Evolutionary conservation across 2,329 filamentous ascomycete genomes (phyloP).

Genomic region (Microdochium nivale): DNA sequence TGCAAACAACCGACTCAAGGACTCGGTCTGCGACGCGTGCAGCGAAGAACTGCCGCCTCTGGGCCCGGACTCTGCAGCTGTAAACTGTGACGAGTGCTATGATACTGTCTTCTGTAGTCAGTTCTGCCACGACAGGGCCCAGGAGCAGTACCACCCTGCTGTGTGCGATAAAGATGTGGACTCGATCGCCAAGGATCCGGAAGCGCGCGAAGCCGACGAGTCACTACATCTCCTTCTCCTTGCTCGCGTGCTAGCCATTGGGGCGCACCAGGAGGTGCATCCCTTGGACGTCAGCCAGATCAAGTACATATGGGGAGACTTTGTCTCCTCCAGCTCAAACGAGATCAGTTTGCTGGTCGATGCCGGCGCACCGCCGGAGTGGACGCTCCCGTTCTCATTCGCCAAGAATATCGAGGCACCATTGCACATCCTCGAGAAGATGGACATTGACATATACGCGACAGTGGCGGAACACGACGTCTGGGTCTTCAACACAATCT

Average conservation of each 20-base stretch:
- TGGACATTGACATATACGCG: slow-evolving; percentile 71
- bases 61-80: slow-evolving; percentile 33
- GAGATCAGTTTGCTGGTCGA: slow-evolving; percentile 45
- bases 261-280: slow-evolving; percentile 49
- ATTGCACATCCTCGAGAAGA: slow-evolving; percentile 72
- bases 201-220: slow-evolving; percentile 49
- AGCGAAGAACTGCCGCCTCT: slow-evolving; percentile 62
- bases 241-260: slow-evolving; percentile 54
- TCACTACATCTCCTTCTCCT: slow-evolving; percentile 56
- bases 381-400: slow-evolving; percentile 72
- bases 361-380: slow-evolving; percentile 48
- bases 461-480: slow-evolving; percentile 52
- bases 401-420: slow-evolving; percentile 65
- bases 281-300: slow-evolving; percentile 56
- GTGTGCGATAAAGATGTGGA: slow-evolving; percentile 61
- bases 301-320: slow-evolving; percentile 64
- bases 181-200: slow-evolving; percentile 54
- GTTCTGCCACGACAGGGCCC: slow-evolving; percentile 48
- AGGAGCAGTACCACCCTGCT: slow-evolving; percentile 52
- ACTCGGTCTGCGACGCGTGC: slow-evolving; percentile 84
- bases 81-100: slow-evolving; percentile 51
- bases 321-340: slow-evolving; percentile 43
- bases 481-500: slow-evolving; percentile 86
- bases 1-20: slow-evolving; percentile 80
- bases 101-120: slow-evolving; percentile 60